Evolutionary conservation across 139 green algal genomes (phyloP).

Genomic region (Trebouxia sp.): DNA sequence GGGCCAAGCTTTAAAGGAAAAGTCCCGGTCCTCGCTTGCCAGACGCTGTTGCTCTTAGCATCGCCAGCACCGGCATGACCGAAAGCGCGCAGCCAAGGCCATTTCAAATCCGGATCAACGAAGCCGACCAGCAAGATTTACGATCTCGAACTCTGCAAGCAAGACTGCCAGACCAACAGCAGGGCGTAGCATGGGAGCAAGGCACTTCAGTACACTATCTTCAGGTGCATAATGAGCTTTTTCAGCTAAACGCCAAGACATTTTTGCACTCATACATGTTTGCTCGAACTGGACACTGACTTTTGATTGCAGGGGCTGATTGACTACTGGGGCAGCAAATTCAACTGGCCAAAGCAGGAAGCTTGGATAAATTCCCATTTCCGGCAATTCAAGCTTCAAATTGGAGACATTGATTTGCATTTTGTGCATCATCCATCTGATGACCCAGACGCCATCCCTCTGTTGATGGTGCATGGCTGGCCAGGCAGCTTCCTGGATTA

Average conservation of each 20-base stretch:
- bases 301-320: conserved; percentile 15
- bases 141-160: neutral
- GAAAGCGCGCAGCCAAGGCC: neutral
- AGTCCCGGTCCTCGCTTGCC: too few species aligned
- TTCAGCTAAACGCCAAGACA: neutral
- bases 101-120: neutral
- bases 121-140: neutral
- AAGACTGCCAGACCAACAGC: conserved; percentile 1
- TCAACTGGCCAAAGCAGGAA: conserved; percentile 28
- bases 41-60: too few species aligned
- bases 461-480: conserved; percentile 33
- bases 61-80: neutral
- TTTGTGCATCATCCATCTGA: conserved; percentile 27
- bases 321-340: conserved; percentile 15
- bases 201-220: neutral
- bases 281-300: neutral
- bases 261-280: neutral
- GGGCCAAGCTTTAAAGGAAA: too few species aligned
- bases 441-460: neutral
- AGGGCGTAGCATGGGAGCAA: conserved; percentile 28
- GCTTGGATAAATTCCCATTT: conserved; percentile 28
- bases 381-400: conserved; percentile 13
- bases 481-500: conserved; percentile 31
- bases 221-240: neutral
- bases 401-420: conserved; percentile 28